Base-by-base conservation (phyloP, 2,329 filamentous ascomycete genomes). In the Claviceps pazoutovae region DNA sequence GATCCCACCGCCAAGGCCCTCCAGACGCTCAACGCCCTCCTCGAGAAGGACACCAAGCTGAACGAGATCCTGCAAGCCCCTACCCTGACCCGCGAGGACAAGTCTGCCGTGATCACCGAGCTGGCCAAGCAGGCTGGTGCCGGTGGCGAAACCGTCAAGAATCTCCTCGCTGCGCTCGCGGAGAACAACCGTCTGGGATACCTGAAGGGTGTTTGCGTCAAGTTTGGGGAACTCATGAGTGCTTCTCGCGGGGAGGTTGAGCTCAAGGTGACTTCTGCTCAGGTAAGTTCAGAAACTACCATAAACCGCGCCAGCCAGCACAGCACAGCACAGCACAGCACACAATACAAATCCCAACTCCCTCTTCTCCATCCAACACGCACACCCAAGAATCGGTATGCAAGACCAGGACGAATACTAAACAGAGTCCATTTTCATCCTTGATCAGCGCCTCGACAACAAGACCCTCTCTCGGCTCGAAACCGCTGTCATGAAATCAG, bases 161-260 rank as follows among this genome's bases (percentile, higher is more conserved):
- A 96, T 80, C 90, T 98, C 77, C 80, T 98, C 62, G 67, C 75
- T 53, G 86, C 91, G 53, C 80, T 98, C 54, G 91, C 93, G 60
- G 88, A 93, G 75, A 95, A 98, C 83, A 98, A 98, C 82, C 82
- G 93, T 61, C 78, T 98, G 60, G 82, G 83, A 58, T 75, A 93
- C 57, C 79, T 98, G 56, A 78, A 84, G 70, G 83, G 84, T 61
- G 84, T 97, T 57, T 83, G 82, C 67, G 80, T 86, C 66, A 96
- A 97, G 80, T 98, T 96, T 65, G 76, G 67, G 59, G 78, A 83
- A 67, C 74, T 98, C 64, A 95, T 97, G 78, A 82, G 88, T 64
- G 93, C 93, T 59, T 77, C 88, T 61, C 84, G 82, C 60, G 93
- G 93, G 58, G 93, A 98, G 84, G 77, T 97, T 61, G 93, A 98